A percentile compares a stretch with the other conserved stretches of the same genome.
phyloP scores from a whole-genome alignment of 1,284 basidiomycete genomes.

The Ganoderma lucidum region DNA sequence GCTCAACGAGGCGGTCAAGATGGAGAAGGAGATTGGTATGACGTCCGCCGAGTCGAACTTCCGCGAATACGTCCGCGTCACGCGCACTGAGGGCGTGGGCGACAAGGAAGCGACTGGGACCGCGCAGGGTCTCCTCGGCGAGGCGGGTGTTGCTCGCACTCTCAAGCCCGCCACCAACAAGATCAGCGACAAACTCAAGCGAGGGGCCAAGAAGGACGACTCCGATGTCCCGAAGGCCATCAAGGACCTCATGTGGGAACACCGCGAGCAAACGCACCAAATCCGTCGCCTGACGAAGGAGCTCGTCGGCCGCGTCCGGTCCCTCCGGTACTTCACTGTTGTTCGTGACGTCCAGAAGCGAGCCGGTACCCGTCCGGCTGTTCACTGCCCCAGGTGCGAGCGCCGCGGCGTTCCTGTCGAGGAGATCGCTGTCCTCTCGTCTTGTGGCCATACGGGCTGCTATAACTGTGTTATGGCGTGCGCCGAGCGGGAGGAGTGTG shows the following conservation, averaged over 20 bases:
- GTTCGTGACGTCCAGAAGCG: slow-evolving; percentile 90
- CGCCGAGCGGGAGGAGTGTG: slow-evolving; percentile 84
- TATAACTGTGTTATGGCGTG: slow-evolving; percentile 73
- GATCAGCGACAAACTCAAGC: slow-evolving; percentile 43
- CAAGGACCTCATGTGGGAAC: slow-evolving; percentile 78
- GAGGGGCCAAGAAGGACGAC: slow-evolving; percentile 61
- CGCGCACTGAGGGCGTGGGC: slow-evolving; percentile 74
- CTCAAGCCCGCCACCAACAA: slow-evolving; percentile 37
- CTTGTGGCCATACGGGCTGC: slow-evolving; percentile 91
- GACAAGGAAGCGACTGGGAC: slow-evolving; percentile 78
- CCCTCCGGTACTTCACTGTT: slow-evolving; percentile 89
- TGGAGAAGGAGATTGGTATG: slow-evolving; percentile 72
- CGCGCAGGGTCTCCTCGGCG: slow-evolving; percentile 65
- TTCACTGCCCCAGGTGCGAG: slow-evolving; percentile 70
- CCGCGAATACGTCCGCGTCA: slow-evolving; percentile 75
- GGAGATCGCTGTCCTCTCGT: slow-evolving; percentile 86
- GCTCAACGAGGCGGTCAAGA: slow-evolving; percentile 70
- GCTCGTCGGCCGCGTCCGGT: slow-evolving; percentile 87
- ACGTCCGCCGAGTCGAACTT: slow-evolving; percentile 77
- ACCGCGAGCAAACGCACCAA: slow-evolving; percentile 87
- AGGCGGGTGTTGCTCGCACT: slow-evolving; percentile 57
- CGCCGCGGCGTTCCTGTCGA: slow-evolving; percentile 63
- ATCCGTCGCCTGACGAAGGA: slow-evolving; percentile 88
- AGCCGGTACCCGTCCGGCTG: slow-evolving; percentile 57
- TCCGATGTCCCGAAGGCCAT: slow-evolving; percentile 54